Evolutionary conservation across 352 stramenopile genomes (phyloP).

Genomic region (Aphanomyces invadans): DNA sequence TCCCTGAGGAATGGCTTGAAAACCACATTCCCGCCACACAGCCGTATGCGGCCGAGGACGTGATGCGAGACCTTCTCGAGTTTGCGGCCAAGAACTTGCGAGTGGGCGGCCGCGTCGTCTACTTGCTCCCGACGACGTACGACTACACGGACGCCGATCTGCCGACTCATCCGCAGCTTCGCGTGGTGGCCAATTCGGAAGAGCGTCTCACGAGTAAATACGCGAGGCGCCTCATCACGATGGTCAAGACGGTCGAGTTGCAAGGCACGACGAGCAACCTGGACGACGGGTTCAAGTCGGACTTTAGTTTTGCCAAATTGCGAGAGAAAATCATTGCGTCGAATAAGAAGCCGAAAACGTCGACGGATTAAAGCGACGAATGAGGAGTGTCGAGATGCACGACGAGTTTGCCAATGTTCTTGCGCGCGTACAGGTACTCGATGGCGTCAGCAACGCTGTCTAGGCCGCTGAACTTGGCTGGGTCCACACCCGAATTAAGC

Average conservation of each 20-base stretch:
- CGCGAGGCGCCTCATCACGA: conserved; percentile 76
- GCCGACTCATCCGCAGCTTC: conserved; percentile 57
- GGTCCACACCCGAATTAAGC: conserved; percentile 7
- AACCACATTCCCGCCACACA: conserved; percentile 95
- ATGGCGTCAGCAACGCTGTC: conserved; percentile 9
- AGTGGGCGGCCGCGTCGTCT: conserved; percentile 75
- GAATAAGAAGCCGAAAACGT: conserved; percentile 45
- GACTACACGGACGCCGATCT: conserved; percentile 75
- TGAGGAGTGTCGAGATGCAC: not conserved
- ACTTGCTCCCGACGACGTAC: conserved; percentile 78
- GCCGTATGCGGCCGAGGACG: conserved; percentile 92
- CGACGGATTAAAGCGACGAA: not conserved
- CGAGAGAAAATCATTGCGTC: conserved; percentile 49
- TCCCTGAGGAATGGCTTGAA: conserved; percentile 69
- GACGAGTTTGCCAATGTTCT: conserved; percentile 20
- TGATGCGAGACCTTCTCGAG: conserved; percentile 95
- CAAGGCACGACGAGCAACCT: not conserved
- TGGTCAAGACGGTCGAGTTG: conserved; percentile 54
- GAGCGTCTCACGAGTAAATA: conserved; percentile 81
- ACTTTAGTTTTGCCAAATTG: conserved; percentile 57
- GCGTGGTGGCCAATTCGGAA: conserved; percentile 70
- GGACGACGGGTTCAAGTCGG: not conserved
- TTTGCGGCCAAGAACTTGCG: conserved; percentile 74
- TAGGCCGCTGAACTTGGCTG: not conserved
- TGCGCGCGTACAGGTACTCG: conserved; percentile 21